Evolutionary conservation across 2,329 filamentous ascomycete species (phyloP).

Genomic region (Calonectria leucothoes): DNA sequence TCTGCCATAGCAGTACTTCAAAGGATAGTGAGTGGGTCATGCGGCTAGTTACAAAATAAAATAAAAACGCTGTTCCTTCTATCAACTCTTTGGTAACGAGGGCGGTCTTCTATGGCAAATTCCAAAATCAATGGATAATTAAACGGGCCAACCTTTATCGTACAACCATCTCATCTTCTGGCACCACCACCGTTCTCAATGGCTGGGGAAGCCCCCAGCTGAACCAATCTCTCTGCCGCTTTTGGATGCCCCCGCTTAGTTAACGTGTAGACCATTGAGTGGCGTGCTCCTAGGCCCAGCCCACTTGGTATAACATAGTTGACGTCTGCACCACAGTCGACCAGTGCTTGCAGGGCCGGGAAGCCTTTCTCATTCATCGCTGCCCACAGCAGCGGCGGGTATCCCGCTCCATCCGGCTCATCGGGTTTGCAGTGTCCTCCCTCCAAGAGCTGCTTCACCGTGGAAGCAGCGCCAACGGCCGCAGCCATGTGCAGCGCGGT

Average conservation of each 20-base stretch:
- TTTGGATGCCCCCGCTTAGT: constrained; percentile 2
- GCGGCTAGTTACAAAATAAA: not conserved
- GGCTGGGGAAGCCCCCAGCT: not conserved
- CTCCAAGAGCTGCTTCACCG: constrained; percentile 14
- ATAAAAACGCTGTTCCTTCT: not conserved
- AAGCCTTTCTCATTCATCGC: constrained; percentile 3
- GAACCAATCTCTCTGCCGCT: constrained; percentile 16
- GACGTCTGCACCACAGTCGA: constrained; percentile 26
- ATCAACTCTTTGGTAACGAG: not conserved
- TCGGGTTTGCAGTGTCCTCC: constrained; percentile 24
- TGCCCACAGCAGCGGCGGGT: constrained; percentile 26
- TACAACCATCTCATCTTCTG: not conserved
- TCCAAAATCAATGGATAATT: not conserved
- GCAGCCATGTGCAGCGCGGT: constrained; percentile 25
- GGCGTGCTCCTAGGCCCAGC: not conserved
- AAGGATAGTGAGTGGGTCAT: too few species aligned
- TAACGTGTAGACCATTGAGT: constrained; percentile 1
- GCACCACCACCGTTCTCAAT: not conserved
- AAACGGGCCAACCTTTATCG: not conserved
- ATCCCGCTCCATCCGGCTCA: constrained; percentile 20
- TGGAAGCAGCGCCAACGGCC: constrained; percentile 13
- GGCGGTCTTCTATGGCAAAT: too few species aligned
- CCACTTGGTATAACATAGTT: constrained; percentile 20
- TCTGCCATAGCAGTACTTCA: too few species aligned
- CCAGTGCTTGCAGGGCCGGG: constrained; percentile 14